Evolutionary conservation across 805 yeast species (phyloP).

Genomic region (Babjeviella inositovora): DNA sequence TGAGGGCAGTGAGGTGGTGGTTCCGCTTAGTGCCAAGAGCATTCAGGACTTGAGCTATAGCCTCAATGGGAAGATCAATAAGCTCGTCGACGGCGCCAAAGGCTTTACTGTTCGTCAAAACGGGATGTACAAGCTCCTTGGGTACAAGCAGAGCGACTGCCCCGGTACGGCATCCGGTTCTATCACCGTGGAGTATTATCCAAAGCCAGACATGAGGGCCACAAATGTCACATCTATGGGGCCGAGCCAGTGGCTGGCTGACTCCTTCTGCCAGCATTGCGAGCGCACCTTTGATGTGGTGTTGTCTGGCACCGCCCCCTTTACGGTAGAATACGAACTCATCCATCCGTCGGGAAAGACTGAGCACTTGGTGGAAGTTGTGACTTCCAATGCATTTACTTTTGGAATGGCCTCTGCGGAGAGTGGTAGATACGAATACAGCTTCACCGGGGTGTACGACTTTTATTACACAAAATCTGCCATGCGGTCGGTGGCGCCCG

Average conservation of each 20-base stretch:
- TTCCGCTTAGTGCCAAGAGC: conserved; percentile 34
- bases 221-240: conserved; percentile 27
- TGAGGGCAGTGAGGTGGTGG: conserved; percentile 39
- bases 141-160: conserved; percentile 26
- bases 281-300: conserved; percentile 32
- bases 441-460: conserved; percentile 50
- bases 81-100: conserved; percentile 6
- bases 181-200: conserved; percentile 9
- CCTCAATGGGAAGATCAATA: conserved; percentile 2
- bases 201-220: conserved; percentile 8
- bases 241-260: conserved; percentile 31
- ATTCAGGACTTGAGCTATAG: conserved; percentile 5
- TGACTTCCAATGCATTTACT: conserved; percentile 20
- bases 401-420: conserved; percentile 21
- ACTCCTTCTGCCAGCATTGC: conserved; percentile 24
- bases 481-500: too few relatives aligned
- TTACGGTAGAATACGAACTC: conserved; percentile 52
- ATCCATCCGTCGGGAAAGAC: conserved; percentile 35
- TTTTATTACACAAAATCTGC: too few relatives aligned
- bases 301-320: conserved; percentile 47
- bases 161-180: conserved; percentile 15
- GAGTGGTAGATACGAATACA: conserved; percentile 48
- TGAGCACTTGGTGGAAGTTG: conserved; percentile 20
- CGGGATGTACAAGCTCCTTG: conserved; percentile 22
- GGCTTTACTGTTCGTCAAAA: conserved; percentile 16